Base-by-base conservation (phyloP, 1,284 basidiomycete genomes). In the Hypsizygus ulmarius region DNA sequence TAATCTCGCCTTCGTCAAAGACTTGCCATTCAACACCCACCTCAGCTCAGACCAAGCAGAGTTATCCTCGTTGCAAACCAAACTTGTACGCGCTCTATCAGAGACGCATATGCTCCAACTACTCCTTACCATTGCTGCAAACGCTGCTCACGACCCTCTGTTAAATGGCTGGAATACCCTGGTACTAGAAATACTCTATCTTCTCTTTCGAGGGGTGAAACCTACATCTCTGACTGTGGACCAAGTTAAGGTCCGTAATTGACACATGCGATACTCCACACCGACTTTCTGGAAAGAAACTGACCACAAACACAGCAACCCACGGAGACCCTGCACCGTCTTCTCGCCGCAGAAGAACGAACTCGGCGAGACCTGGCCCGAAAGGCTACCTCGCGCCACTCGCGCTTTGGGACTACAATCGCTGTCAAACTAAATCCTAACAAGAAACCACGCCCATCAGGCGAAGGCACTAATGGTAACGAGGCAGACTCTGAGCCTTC, bases 401-500 rank as follows among this genome's bases (percentile, higher is more conserved):
- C 92, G 18, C 82, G 94, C 32, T 97, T 97, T 65, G 94, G 94
- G 0, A 97, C 94, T 0, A 96, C 93, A 2, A 85, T 97, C 53
- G 70, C 86, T 10, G 85, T 97, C 42, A 79, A 77, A 53, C 70
- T 84, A 58, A 82, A 88, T 50, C 64, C 81, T 16, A 75, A 73
- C 59, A 79, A 79, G 64, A 71, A 69, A 37, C 57, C 60, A 27
- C 49, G 53, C 5, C 35, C 50, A 8, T 50, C 50, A 21, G 45
- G 51, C 3, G 58, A 52, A 29, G 62, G 60, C 27, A 63, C 56
- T 25, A 57, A 58, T 33, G 60, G 61, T 15, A 60, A 66, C 50
- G 65, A 60, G 40, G 63, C 65, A 35, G 65, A 60, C 29, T 49
- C 66, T 25, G 64, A 64, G 43, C 60, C 21, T 25, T 25, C 62